Evolutionary conservation across 352 stramenopile genomes (phyloP), one percentile per base, ranked within the genome.

Genomic region (Phytophthora pisi): DNA sequence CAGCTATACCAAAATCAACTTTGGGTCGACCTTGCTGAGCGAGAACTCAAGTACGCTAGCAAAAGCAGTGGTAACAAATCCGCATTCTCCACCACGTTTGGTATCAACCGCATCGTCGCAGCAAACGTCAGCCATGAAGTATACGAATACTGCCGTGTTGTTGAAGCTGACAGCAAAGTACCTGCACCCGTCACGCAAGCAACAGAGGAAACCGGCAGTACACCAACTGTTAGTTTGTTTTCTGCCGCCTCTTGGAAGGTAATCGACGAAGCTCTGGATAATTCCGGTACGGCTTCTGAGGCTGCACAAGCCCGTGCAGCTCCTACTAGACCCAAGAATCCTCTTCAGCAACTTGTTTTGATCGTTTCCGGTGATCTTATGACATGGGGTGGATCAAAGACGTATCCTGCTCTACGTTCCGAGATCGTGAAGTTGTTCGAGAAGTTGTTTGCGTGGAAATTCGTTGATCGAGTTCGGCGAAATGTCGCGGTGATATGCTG

Each of bases 1-100:
- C 75, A 93, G 20, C 51, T 87, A 8, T 95, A 95, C 30, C 84
- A 93, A 61, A 93, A 95, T 50, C 86, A 93, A 66, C 72, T 95
- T 1, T 86, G 77, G 63, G 59, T 76, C 2, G 86, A 95, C 36
- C 51, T 92, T n/a, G 75, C 75, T 40, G 81, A 89, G 46, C 79
- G 78, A 46, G 84, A 92, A 63, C 54, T 90, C 23, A 70, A 82
- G 18, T 71, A 75, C 24, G 66, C 64, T 3, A 72, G 57, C 20
- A 86, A 84, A n/a, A 79, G 74, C 31, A 90, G 84, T 46, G 82
- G 66, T 20, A 77, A 73, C 23, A 92, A 92, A 59, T 69, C 82
- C 24, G 73, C 77, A 0, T 85, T 74, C 46, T 54, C 75, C 3
- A 61, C 65, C 9, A 88, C 81, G 5, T 74, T 78, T 45, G 84